Evolutionary conservation across 441 rosid genomes (phyloP).

Genomic region (Macaranga tanarius): DNA sequence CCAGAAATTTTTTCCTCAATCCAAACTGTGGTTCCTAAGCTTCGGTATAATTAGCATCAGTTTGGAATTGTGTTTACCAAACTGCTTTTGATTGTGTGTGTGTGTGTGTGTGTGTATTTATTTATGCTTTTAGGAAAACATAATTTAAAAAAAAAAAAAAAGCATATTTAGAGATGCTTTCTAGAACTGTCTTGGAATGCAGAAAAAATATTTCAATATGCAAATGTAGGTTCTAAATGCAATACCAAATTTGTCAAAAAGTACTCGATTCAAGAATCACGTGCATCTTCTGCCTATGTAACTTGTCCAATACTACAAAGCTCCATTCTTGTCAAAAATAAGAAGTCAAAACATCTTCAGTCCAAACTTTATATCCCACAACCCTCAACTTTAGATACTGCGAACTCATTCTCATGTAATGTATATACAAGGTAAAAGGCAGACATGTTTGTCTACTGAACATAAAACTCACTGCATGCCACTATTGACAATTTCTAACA

Average conservation of each 20-base stretch:
- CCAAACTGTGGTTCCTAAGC: too few relatives aligned
- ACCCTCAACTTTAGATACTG: background rate
- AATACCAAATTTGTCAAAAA: background rate
- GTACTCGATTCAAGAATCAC: background rate
- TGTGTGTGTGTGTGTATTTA: too few relatives aligned
- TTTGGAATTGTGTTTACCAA: too few relatives aligned
- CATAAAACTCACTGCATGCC: background rate
- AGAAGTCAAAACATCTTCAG: background rate
- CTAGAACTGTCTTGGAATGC: too few relatives aligned
- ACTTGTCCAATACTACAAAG: background rate
- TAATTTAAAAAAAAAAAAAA: too few relatives aligned
- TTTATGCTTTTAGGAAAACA: too few relatives aligned
- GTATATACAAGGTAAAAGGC: background rate
- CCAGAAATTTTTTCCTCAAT: too few relatives aligned
- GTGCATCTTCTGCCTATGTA: background rate
- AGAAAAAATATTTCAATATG: too few relatives aligned
- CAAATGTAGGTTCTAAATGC: too few relatives aligned
- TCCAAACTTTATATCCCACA: background rate
- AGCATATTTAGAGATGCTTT: too few relatives aligned
- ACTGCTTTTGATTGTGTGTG: too few relatives aligned
- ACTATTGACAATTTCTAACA: background rate
- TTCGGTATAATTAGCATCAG: too few relatives aligned
- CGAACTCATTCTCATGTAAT: background rate
- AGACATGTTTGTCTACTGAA: background rate
- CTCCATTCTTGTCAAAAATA: background rate